A percentile compares a stretch with the other conserved stretches of the same genome.
Evolutionary conservation across 179 eudicot genomes (phyloP).

Genomic region (Actinidia polygama): DNA sequence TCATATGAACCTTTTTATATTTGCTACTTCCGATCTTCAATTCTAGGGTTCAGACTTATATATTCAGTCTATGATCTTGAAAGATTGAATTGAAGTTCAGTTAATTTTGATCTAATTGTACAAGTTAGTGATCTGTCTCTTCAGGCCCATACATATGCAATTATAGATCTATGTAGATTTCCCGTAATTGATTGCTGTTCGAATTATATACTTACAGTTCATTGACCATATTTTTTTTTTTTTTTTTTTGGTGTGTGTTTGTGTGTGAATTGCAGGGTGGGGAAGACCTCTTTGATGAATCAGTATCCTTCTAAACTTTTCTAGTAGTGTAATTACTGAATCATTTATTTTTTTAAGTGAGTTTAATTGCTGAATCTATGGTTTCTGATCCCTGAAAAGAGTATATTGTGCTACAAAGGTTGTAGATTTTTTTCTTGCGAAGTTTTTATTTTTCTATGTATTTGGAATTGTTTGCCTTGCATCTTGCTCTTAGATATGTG

Average conservation of each 20-base stretch:
- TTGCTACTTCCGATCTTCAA: not conserved
- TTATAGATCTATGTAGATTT: too few species aligned
- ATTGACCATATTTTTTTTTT: too few species aligned
- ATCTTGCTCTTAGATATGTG: constrained; percentile 62
- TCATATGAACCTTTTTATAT: not conserved
- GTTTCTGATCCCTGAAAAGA: not conserved
- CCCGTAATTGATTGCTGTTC: not conserved
- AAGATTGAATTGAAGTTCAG: not conserved
- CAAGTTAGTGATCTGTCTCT: not conserved
- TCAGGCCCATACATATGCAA: too few species aligned
- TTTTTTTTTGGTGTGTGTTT: not conserved
- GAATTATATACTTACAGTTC: not conserved
- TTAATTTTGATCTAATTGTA: not conserved
- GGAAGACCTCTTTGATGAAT: constrained; percentile 64
- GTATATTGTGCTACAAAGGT: too few species aligned
- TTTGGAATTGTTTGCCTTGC: constrained; percentile 28
- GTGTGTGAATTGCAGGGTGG: constrained; percentile 50
- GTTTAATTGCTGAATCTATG: not conserved
- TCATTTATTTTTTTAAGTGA: not conserved
- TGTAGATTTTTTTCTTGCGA: not conserved
- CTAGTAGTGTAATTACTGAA: not conserved
- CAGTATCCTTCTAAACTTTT: constrained; percentile 42
- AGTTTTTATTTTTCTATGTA: not conserved
- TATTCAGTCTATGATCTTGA: not conserved
- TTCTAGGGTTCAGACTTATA: not conserved